Base-by-base conservation (phyloP, 2,329 filamentous ascomycete genomes). In the Claviceps maximensis region DNA sequence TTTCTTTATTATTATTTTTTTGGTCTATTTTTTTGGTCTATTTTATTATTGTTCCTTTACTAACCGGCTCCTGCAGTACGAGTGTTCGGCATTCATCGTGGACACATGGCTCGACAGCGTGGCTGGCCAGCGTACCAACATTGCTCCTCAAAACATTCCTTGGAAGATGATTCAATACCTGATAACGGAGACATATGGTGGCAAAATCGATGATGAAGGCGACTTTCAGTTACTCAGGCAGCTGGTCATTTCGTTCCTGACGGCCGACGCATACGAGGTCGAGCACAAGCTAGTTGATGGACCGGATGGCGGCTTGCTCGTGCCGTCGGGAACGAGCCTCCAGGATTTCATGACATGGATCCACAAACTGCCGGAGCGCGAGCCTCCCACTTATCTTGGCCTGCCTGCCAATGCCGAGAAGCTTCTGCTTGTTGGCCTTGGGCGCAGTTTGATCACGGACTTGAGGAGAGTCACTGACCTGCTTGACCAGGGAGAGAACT, bases 371-470 rank as follows among this genome's bases (percentile, higher is more conserved):
- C 93, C 93, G 0, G 93, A 98, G 76, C 83, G 93, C 62, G 93
- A 98, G 69, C 94, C 94, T 29, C 93, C 93, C 4, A 95, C 89
- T 1, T 98, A 95, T 65, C 76, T 98, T 17, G 94, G 93, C 23
- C 71, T 98, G 59, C 93, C 93, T 38, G 88, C 89, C 29, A 96
- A 98, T 67, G 93, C 93, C 21, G 93, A 98, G 81, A 98, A 97
- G 71, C 67, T 98, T 65, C 70, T 98, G 61, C 77, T 98, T 33
- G 87, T 95, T 15, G 90, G 88, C 2, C 83, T 95, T 63, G 94
- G 91, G 45, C 80, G 81, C 64, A 87, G 84, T 62, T 83, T 96
- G 79, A 83, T 96, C 61, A 79, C 78, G 58, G 90, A 96, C 68
- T 62, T 97, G 67, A 83, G 84, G 64, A 87, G 84, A 67, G 87